A percentile compares a stretch with the other conserved stretches of the same genome.
phyloP scores from a whole-genome alignment of 164 flowering plant species.

The Chloranthus sessilifolius region DNA sequence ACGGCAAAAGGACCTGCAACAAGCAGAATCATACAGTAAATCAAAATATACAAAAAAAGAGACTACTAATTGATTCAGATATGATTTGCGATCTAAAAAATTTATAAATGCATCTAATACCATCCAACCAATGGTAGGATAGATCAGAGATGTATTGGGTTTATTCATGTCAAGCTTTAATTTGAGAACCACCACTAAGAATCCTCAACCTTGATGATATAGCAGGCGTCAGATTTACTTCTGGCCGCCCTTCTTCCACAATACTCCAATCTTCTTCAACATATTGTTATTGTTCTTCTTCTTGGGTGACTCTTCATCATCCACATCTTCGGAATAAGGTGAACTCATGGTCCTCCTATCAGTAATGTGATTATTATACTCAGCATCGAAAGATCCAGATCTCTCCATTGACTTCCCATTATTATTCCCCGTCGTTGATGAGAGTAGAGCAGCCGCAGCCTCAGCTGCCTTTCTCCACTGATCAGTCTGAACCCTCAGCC shows the following conservation, averaged over 20 bases:
- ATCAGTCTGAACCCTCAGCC: slow-evolving; percentile 80
- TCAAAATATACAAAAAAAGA: no score
- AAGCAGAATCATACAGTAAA: no score
- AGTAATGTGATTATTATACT: slow-evolving; percentile 31
- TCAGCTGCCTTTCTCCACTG: slow-evolving; percentile 99
- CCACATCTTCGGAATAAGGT: slow-evolving; percentile 59
- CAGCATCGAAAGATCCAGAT: slow-evolving; percentile 54
- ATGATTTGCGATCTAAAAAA: no score
- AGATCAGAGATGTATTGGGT: no score
- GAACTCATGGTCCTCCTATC: slow-evolving; percentile 35
- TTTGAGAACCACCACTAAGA: no score
- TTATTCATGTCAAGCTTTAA: no score
- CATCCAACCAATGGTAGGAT: no score
- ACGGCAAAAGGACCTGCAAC: no score
- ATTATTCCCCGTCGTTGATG: slow-evolving; percentile 34
- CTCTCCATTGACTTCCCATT: slow-evolving; percentile 62
- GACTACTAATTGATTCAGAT: no score
- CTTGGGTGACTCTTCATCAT: slow-evolving; percentile 62
- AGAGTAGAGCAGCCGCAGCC: slow-evolving; percentile 85
- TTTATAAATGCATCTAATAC: no score
- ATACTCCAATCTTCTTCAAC: slow-evolving; percentile 78
- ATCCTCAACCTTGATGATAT: no score
- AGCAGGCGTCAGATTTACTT: no score
- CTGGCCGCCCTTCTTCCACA: slow-evolving; percentile 79
- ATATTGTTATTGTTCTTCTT: slow-evolving; percentile 75